Percentiles rank a stretch among this genome's conserved stretches.
phyloP scores from a whole-genome alignment of 108 stramenopile genomes.

The Cylindrotheca closterium region DNA sequence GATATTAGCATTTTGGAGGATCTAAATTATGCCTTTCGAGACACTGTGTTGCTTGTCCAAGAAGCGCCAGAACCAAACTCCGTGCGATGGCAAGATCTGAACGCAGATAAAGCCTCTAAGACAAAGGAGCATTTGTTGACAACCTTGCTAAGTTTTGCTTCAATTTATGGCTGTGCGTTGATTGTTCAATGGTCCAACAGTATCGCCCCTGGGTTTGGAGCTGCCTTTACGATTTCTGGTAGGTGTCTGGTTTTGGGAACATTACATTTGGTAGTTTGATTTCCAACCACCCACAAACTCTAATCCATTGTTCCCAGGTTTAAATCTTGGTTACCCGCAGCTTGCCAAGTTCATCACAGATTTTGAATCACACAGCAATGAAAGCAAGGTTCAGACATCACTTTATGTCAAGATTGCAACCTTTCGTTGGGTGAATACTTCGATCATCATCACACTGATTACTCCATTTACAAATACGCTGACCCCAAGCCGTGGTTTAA shows the following conservation, averaged over 20 bases:
- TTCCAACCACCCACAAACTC: background rate
- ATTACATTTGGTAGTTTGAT: background rate
- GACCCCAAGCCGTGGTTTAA: slow-evolving; percentile 21
- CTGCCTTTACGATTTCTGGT: slow-evolving; percentile 16
- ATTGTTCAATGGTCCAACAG: slow-evolving; percentile 5
- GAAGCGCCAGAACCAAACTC: slow-evolving; percentile 81
- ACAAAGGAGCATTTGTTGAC: slow-evolving; percentile 57
- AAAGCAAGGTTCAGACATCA: slow-evolving; percentile 67
- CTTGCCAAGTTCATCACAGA: slow-evolving; percentile 68
- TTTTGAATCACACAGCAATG: slow-evolving; percentile 65
- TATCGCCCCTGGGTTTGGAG: slow-evolving; percentile 8
- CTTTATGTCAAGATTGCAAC: slow-evolving; percentile 76
- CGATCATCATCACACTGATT: slow-evolving; percentile 79
- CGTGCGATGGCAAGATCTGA: slow-evolving; percentile 81
- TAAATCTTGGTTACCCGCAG: slow-evolving; percentile 72
- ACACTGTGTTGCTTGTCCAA: slow-evolving; percentile 37
- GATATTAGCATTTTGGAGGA: slow-evolving; percentile 11
- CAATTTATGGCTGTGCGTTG: slow-evolving; percentile 6
- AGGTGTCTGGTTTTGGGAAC: background rate
- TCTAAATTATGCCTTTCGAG: slow-evolving; percentile 29
- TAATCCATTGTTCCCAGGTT: slow-evolving; percentile 7
- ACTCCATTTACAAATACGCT: slow-evolving; percentile 73
- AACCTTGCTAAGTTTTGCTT: slow-evolving; percentile 19
- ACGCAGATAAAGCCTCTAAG: slow-evolving; percentile 38
- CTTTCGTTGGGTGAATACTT: slow-evolving; percentile 81